Base-by-base conservation (phyloP, 2,329 filamentous ascomycete species). In the Fusarium staphyleae region DNA sequence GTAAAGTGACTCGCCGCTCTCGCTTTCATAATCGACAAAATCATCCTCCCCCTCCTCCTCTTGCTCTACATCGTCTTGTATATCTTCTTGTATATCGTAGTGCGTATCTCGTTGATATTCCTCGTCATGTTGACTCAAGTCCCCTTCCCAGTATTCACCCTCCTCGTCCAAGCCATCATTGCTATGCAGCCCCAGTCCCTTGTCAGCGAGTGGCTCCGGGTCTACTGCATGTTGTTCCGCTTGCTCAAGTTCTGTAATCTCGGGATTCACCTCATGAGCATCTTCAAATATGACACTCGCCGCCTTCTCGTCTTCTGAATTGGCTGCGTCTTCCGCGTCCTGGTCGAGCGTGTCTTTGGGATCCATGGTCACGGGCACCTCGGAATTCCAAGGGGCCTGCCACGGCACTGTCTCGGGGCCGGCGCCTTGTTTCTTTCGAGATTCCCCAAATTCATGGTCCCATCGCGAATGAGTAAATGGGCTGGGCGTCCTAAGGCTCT, bases 401-500 rank as follows among this genome's bases (percentile, higher is more conserved):
- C 51, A 65, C 12, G 50, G 43, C 8, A 26, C 40, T 8, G 59
- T 52, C 10, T 71, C 68, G 6, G 55, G 50, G 5, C 55, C 61
- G 11, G 65, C 41, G 30, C 52, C 55, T 22, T 63, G 60, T 4
- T 52, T 57, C 28, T 57, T 52, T 10, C 56, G 53, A 22, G 66
- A 52, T 32, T 74, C 70, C 32, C 57, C 50, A 19, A 63, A 47
- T 18, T 57, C 53, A 39, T 63, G 64, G 19, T 75, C 73, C 70
- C 66, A 68, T 54, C 59, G 77, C 3, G 90, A 84, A 62, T 90
- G 85, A 1, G 89, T 93, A 68, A 96, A 90, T 0, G 90, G 91
- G 67, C 88, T 95, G 0, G 87, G 86, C 1, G 87, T 88, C 30
- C 90, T 84, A 54, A 93, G 74, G 66, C 84, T 92, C 63, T 91